These are phyloP conservation scores for Pinus albicaulis DNA, from an alignment of 75 land plant species.

Conservation along the genomic window DNA sequence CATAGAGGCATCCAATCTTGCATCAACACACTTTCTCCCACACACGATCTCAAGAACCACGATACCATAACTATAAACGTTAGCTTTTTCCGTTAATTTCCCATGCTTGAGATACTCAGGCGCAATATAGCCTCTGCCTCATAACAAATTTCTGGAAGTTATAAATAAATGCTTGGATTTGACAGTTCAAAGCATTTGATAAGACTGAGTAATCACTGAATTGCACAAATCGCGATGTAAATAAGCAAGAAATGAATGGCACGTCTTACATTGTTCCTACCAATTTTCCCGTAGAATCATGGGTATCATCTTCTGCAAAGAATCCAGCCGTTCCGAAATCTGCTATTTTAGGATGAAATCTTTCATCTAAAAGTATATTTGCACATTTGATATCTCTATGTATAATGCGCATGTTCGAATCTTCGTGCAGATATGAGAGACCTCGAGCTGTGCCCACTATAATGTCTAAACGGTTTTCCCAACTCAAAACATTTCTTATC, in stretches of 20 bases:
- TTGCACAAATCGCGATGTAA: not conserved
- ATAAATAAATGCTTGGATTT: too few relatives aligned
- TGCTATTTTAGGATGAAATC: conserved; percentile 40
- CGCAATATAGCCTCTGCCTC: too few relatives aligned
- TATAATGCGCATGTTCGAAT: conserved; percentile 31
- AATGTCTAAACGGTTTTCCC: not conserved
- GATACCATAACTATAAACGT: conserved; percentile 28
- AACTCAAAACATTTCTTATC: not conserved
- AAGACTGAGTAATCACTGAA: too few relatives aligned
- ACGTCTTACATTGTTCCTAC: conserved; percentile 26
- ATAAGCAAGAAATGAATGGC: not conserved
- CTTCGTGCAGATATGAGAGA: conserved; percentile 38
- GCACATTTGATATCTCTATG: conserved; percentile 67
- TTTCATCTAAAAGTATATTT: conserved; percentile 41
- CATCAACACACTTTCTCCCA: conserved; percentile 12
- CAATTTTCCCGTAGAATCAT: conserved; percentile 27
- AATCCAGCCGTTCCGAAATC: conserved; percentile 48
- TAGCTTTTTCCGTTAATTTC: conserved; percentile 21
- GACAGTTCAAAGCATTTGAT: too few relatives aligned
- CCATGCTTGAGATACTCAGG: not conserved
- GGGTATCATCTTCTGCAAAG: conserved; percentile 23
- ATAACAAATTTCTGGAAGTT: not conserved
- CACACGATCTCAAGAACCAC: conserved; percentile 24
- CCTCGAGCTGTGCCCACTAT: conserved; percentile 1
- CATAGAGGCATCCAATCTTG: not conserved